Evolutionary conservation across 495 filamentous ascomycete genomes (phyloP).

Genomic region (Xylaria intraflava): DNA sequence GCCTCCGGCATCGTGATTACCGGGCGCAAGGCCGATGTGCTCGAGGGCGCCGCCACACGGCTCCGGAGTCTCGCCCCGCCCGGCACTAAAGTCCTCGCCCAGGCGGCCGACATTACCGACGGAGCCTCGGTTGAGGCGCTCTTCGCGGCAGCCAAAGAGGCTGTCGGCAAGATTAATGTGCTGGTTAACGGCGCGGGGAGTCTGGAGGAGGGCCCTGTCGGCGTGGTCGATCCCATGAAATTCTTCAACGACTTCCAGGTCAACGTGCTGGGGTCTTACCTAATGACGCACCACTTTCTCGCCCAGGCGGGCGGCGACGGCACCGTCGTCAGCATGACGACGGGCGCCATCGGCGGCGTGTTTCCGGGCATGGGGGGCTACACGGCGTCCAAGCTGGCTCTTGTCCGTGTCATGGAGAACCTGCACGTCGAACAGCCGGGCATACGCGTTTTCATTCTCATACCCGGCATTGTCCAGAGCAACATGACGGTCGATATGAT

Average conservation of each 20-base stretch:
- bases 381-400: constrained; percentile 31
- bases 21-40: constrained; percentile 24
- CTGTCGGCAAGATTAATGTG: constrained; percentile 34
- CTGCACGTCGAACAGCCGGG: constrained; percentile 29
- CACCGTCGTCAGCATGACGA: constrained; percentile 24
- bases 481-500: constrained; percentile 17
- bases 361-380: constrained; percentile 31
- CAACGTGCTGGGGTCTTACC: constrained; percentile 35
- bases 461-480: constrained; percentile 38
- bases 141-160: constrained; percentile 27
- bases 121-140: constrained; percentile 25
- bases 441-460: constrained; percentile 32
- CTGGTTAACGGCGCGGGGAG: constrained; percentile 37
- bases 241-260: too few relatives aligned
- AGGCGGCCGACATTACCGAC: constrained; percentile 27
- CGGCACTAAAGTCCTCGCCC: constrained; percentile 19
- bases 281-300: constrained; percentile 33
- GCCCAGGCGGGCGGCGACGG: constrained; percentile 18
- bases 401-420: constrained; percentile 28
- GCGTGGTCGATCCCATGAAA: constrained; percentile 3
- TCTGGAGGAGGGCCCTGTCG: constrained; percentile 8
- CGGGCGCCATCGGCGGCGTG: constrained; percentile 15
- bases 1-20: constrained; percentile 31
- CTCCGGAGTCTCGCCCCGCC: constrained; percentile 17
- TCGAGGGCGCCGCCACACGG: constrained; percentile 18